Percentiles rank a stretch among this genome's conserved stretches.
These are phyloP conservation scores for Rubia balearica DNA, from an alignment of 305 asterid genomes.

Conservation along the genomic window DNA sequence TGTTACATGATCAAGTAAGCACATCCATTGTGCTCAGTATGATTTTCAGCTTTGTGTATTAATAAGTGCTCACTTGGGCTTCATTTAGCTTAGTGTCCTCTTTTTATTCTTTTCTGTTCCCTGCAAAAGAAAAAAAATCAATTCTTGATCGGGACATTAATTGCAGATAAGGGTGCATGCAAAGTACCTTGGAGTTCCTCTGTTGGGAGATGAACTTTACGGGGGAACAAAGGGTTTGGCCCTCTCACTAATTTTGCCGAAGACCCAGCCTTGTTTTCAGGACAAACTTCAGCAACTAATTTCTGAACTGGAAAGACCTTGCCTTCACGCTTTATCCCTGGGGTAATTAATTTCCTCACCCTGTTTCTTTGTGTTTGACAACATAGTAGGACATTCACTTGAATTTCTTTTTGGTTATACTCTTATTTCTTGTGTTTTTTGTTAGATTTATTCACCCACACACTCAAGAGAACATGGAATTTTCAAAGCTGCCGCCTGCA, in stretches of 20 bases:
- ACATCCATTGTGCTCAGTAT: neutral
- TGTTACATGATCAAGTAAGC: neutral
- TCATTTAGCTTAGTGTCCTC: neutral
- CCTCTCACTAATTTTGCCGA: conserved; percentile 65
- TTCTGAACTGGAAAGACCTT: conserved; percentile 63
- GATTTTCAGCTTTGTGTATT: neutral
- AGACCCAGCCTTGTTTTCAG: conserved; percentile 37
- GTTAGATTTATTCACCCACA: conserved; percentile 72
- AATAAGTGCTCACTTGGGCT: neutral
- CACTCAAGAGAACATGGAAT: conserved; percentile 49
- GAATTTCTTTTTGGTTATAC: neutral
- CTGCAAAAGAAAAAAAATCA: neutral
- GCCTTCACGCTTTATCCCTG: conserved; percentile 81
- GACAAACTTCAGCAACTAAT: conserved; percentile 44
- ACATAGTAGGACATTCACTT: neutral
- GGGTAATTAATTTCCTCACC: conserved; percentile 43
- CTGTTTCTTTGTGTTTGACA: neutral
- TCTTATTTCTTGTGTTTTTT: neutral
- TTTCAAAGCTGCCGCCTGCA: conserved; percentile 66
- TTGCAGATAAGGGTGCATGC: conserved; percentile 92
- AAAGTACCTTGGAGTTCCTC: conserved; percentile 76
- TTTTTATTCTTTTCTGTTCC: neutral
- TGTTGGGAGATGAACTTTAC: conserved; percentile 84
- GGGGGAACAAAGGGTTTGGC: conserved; percentile 91
- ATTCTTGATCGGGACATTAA: neutral